Conservation (phyloP, 345 rosid genomes). For the Anastatica hierochuntica region DNA sequence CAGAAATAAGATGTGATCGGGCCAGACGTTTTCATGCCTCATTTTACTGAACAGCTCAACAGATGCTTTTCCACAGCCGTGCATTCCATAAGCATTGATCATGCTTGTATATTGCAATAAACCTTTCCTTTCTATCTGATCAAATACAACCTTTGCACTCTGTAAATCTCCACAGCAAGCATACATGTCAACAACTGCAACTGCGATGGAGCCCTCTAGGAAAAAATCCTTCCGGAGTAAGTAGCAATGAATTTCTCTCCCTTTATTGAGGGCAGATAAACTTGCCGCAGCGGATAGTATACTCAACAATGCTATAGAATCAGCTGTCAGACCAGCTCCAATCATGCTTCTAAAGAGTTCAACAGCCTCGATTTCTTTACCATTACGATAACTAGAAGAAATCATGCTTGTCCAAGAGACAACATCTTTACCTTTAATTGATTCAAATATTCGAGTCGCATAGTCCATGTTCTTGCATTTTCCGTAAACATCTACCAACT, state of each 20-base stretch:
- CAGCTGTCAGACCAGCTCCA: conserved; percentile 41
- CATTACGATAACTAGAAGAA: conserved; percentile 50
- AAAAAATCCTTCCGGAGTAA: conserved; percentile 45
- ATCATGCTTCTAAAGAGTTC: conserved; percentile 39
- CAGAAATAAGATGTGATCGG: conserved; percentile 71
- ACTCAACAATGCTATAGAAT: conserved; percentile 50
- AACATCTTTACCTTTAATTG: conserved; percentile 48
- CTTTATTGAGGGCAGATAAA: conserved; percentile 58
- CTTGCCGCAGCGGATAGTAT: conserved; percentile 54
- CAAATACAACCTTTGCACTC: conserved; percentile 45
- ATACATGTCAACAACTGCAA: conserved; percentile 74
- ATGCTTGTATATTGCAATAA: conserved; percentile 60
- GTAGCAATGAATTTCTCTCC: conserved; percentile 68
- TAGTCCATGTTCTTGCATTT: conserved; percentile 44
- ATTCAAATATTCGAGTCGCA: conserved; percentile 48
- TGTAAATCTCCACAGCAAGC: conserved; percentile 62
- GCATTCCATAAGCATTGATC: conserved; percentile 79
- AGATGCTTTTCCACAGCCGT: conserved; percentile 61
- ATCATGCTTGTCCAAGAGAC: conserved; percentile 94
- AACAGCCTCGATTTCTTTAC: conserved; percentile 55
- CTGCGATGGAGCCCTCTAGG: conserved; percentile 46
- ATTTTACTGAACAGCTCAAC: conserved; percentile 46
- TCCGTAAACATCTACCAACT: conserved; percentile 58
- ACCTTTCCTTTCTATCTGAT: conserved; percentile 30
- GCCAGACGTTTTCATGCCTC: conserved; percentile 34